phyloP scores from a whole-genome alignment of 495 filamentous ascomycete genomes.

The Tuber calosporum region DNA sequence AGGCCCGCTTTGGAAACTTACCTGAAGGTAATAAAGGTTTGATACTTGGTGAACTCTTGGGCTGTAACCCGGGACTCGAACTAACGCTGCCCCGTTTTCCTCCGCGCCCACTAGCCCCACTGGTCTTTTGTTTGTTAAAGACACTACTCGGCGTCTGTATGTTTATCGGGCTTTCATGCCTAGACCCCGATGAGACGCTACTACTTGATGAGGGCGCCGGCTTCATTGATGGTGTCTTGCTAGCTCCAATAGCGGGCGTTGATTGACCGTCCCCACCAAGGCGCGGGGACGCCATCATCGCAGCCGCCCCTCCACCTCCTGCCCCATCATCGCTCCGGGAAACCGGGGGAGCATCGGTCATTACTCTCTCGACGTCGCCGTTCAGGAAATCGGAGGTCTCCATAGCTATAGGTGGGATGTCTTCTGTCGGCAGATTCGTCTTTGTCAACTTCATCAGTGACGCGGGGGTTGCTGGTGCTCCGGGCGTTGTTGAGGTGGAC shows the following conservation, averaged over 20 bases:
- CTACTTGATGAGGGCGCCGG: slow-evolving; percentile 6
- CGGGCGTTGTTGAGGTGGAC: slow-evolving; percentile 26
- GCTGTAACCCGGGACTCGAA: slow-evolving; percentile 82
- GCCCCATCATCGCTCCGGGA: neutral
- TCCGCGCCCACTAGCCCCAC: slow-evolving; percentile 18
- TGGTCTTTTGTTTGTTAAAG: slow-evolving; percentile 17
- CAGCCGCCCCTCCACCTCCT: neutral
- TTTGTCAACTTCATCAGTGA: slow-evolving; percentile 69
- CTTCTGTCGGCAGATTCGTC: slow-evolving; percentile 42
- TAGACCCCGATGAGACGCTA: neutral
- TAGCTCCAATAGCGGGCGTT: slow-evolving; percentile 24
- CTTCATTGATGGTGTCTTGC: slow-evolving; percentile 11
- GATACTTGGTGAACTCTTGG: slow-evolving; percentile 89
- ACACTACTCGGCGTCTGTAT: neutral
- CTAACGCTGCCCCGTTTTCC: slow-evolving; percentile 68
- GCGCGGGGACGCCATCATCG: neutral
- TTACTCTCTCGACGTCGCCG: slow-evolving; percentile 32
- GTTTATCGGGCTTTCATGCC: neutral
- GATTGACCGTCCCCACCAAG: slow-evolving; percentile 15
- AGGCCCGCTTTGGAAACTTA: slow-evolving; percentile 43
- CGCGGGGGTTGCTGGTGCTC: slow-evolving; percentile 67
- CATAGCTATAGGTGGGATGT: slow-evolving; percentile 41
- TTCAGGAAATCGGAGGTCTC: slow-evolving; percentile 39
- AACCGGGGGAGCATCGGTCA: slow-evolving; percentile 16
- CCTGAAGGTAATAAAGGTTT: slow-evolving; percentile 79